Base-by-base conservation (phyloP, 2,329 filamentous ascomycete genomes). In the Aspergillus persii region DNA sequence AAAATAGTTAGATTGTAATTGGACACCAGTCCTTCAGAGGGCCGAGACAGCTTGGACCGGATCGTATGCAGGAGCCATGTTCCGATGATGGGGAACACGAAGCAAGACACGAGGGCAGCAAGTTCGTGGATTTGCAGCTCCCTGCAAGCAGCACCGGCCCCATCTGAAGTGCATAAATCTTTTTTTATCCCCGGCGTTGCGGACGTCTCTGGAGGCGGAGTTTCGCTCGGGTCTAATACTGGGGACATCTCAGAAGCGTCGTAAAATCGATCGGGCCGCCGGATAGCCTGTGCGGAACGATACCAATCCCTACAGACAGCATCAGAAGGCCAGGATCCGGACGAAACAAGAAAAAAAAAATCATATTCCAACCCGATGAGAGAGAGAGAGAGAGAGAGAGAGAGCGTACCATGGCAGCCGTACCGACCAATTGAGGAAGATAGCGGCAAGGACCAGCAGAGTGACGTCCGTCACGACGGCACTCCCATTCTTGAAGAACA, bases 1-100 rank as follows among this genome's bases (percentile, higher is more conserved):
- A 97, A 98, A 54, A 98, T 91, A 11, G 89, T 92, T 56, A 98
- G 81, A 74, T 97, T 97, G 77, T 94, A 96, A 74, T 96, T 91
- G 4, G 92, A 96, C 6, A 98, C 89, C 9, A 98, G 80, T 1
- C 91, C 91, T 72, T 96, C 92, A 0, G 92, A 92, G 0, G 90
- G 91, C 2, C 90, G 84, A 27, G 90, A 93, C 18, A 98, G 84
- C 68, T 94, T 91, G 8, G 83, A 84, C 53, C 94, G 86, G 59
- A 97, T 90, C 23, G 86, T 80, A 71, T 97, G 93, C 9, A 98
- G 81, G 44, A 97, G 79, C 76, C 89, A 95, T 30, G 93, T 90
- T n/a, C 91, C 90, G 3, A 92, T 71, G 0, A 91, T 70, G 0
- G 94, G 94, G 31, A 90, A 88, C 30, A 89, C 61, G 68, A 97